Percentiles rank a stretch among this genome's conserved stretches.
Evolutionary conservation across 208 protist genomes (phyloP).

Genomic region (Crithidia acanthocephali): DNA sequence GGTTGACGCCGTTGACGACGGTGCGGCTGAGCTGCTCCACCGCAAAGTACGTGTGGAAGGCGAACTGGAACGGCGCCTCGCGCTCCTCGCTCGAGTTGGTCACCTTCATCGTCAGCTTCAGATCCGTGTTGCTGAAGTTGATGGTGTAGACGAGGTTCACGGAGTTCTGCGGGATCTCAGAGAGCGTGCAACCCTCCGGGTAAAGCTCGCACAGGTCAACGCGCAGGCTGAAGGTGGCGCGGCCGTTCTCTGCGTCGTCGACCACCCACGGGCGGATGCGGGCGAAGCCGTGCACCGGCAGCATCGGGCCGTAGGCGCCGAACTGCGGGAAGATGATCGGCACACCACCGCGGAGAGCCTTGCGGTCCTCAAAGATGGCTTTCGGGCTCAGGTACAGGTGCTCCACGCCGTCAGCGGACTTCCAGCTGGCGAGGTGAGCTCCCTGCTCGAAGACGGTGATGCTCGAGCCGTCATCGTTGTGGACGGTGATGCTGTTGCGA

Average conservation of each 20-base stretch:
- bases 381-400: slow-evolving; percentile 83
- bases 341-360: slow-evolving; percentile 87
- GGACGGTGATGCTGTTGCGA: slow-evolving; percentile 40
- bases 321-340: slow-evolving; percentile 93
- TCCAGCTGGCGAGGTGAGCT: slow-evolving; percentile 89
- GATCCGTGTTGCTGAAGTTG: slow-evolving; percentile 56
- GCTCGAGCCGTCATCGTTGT: slow-evolving; percentile 66
- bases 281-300: slow-evolving; percentile 82
- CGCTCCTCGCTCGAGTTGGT: slow-evolving; percentile 52
- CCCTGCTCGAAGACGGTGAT: slow-evolving; percentile 86
- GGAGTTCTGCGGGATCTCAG: slow-evolving; percentile 34
- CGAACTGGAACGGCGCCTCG: slow-evolving; percentile 65
- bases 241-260: slow-evolving; percentile 38
- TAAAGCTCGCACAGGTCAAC: slow-evolving; percentile 34
- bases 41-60: slow-evolving; percentile 91
- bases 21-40: slow-evolving; percentile 59
- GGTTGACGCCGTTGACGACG: slow-evolving; percentile 72
- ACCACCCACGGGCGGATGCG: slow-evolving; percentile 53
- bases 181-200: slow-evolving; percentile 25
- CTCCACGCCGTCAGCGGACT: slow-evolving; percentile 56
- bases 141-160: slow-evolving; percentile 68
- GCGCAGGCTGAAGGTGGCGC: slow-evolving; percentile 42
- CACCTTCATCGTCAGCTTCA: slow-evolving; percentile 72
- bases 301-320: slow-evolving; percentile 60
- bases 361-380: slow-evolving; percentile 69